These are phyloP conservation scores for Boletellus deceptivus DNA, from an alignment of 1,284 basidiomycete species.

Conservation along the genomic window DNA sequence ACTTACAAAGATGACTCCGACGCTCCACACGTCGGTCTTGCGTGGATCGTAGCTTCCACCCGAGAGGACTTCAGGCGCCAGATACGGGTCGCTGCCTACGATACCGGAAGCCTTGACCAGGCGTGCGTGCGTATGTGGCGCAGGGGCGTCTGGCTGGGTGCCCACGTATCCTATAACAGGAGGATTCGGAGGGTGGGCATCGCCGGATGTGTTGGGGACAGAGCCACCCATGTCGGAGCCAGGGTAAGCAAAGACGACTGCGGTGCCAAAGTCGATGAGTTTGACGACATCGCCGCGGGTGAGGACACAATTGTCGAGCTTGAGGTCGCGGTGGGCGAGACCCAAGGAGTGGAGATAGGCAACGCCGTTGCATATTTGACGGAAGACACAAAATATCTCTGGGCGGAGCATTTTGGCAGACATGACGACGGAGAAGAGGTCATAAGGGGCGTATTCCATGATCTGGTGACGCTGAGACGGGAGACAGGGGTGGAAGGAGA, in stretches of 20 bases:
- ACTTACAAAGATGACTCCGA: slow-evolving; percentile 94
- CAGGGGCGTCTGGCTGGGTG: slow-evolving; percentile 23
- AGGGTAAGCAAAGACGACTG: slow-evolving; percentile 98
- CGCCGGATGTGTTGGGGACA: slow-evolving; percentile 11
- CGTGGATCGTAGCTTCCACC: slow-evolving; percentile 80
- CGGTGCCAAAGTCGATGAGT: slow-evolving; percentile 99
- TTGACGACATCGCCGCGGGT: slow-evolving; percentile 93
- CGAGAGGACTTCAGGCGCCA: slow-evolving; percentile 93
- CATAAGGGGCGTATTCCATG: slow-evolving; percentile 99
- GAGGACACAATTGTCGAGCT: slow-evolving; percentile 99
- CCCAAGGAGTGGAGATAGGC: slow-evolving; percentile 98
- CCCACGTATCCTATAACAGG: slow-evolving; percentile 23
- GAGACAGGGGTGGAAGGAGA: neutral
- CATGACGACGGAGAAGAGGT: slow-evolving; percentile 99
- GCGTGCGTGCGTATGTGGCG: slow-evolving; percentile 44
- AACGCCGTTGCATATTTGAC: slow-evolving; percentile 97
- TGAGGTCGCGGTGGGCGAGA: slow-evolving; percentile 96
- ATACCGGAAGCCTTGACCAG: slow-evolving; percentile 83
- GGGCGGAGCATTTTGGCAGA: slow-evolving; percentile 97
- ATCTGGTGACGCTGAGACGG: slow-evolving; percentile 52
- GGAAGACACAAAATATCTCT: slow-evolving; percentile 99
- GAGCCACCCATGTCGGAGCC: slow-evolving; percentile 53
- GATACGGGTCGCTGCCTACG: slow-evolving; percentile 97
- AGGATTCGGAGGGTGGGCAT: neutral
- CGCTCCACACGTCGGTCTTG: slow-evolving; percentile 97